Conservation (phyloP, 2,329 filamentous ascomycete genomes). For the Sordariomycetes sp. region DNA sequence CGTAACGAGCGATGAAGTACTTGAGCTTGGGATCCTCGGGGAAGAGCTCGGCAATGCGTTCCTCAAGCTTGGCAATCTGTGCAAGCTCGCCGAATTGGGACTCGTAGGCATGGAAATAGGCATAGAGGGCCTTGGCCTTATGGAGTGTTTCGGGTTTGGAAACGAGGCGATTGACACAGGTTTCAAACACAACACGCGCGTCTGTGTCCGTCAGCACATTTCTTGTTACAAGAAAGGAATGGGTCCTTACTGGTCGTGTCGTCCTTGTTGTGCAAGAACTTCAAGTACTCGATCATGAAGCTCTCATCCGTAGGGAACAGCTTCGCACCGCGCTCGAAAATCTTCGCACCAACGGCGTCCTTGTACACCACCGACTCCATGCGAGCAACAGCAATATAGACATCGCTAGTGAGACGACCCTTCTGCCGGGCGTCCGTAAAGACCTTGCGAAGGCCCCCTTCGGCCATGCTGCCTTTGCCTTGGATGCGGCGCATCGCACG, state of each 20-base stretch:
- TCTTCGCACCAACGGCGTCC: slow-evolving; percentile 84
- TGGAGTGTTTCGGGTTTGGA: slow-evolving; percentile 63
- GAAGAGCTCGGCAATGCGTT: slow-evolving; percentile 88
- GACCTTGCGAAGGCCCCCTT: slow-evolving; percentile 77
- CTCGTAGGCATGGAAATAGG: slow-evolving; percentile 93
- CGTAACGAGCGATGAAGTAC: slow-evolving; percentile 70
- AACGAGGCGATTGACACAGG: slow-evolving; percentile 74
- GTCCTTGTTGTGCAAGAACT: slow-evolving; percentile 84
- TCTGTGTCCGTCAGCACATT: slow-evolving; percentile 42
- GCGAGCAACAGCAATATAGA: slow-evolving; percentile 86
- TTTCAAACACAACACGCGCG: slow-evolving; percentile 92
- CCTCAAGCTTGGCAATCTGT: slow-evolving; percentile 84
- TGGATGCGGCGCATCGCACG: slow-evolving; percentile 90
- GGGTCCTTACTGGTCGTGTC: slow-evolving; percentile 76
- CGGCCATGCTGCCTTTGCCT: slow-evolving; percentile 58
- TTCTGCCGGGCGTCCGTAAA: slow-evolving; percentile 83
- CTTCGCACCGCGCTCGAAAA: slow-evolving; percentile 89
- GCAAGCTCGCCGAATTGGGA: slow-evolving; percentile 87
- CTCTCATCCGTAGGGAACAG: slow-evolving; percentile 89
- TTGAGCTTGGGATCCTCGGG: slow-evolving; percentile 72
- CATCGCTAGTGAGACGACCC: slow-evolving; percentile 84
- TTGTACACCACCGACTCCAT: slow-evolving; percentile 96
- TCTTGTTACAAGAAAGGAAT: background rate
- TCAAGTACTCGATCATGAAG: slow-evolving; percentile 92
- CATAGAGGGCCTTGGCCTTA: slow-evolving; percentile 77